phyloP scores from a whole-genome alignment of 257 asterid genomes.

The Schizonepeta tenuifolia region DNA sequence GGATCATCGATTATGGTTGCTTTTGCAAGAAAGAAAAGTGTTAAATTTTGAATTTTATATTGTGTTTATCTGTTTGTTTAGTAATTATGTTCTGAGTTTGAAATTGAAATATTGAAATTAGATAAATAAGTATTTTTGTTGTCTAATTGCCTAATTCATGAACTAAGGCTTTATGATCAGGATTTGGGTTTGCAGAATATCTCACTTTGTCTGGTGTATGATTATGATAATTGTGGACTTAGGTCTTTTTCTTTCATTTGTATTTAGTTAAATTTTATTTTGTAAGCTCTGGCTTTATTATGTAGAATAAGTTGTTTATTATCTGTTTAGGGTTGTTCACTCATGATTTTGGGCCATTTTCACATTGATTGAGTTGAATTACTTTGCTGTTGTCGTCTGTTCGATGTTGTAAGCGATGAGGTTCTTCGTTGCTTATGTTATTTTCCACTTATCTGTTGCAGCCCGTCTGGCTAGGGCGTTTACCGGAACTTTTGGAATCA shows the following conservation, averaged over 20 bases:
- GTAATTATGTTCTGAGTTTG: conserved; percentile 16
- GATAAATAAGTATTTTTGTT: background rate
- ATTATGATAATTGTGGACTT: background rate
- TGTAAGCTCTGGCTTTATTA: conserved; percentile 7
- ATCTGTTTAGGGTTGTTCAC: background rate
- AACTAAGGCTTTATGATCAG: background rate
- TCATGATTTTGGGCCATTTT: conserved; percentile 7
- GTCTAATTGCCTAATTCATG: background rate
- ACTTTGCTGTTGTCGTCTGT: background rate
- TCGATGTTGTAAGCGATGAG: background rate
- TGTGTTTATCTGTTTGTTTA: background rate
- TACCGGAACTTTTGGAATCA: conserved; percentile 93
- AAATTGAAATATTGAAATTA: background rate
- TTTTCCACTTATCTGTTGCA: conserved; percentile 40
- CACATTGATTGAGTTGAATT: conserved; percentile 1
- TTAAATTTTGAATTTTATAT: background rate
- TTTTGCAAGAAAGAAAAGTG: conserved; percentile 1
- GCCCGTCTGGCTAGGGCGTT: conserved; percentile 56
- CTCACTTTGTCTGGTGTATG: background rate
- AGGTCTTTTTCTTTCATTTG: background rate
- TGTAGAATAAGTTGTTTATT: conserved; percentile 8
- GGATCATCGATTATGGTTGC: conserved; percentile 35
- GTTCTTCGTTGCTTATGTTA: conserved; percentile 2
- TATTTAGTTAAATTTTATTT: background rate
- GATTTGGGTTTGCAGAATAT: background rate